phyloP scores from a whole-genome alignment of 2,329 filamentous ascomycete species.

The Dichotomopilus funicola region DNA sequence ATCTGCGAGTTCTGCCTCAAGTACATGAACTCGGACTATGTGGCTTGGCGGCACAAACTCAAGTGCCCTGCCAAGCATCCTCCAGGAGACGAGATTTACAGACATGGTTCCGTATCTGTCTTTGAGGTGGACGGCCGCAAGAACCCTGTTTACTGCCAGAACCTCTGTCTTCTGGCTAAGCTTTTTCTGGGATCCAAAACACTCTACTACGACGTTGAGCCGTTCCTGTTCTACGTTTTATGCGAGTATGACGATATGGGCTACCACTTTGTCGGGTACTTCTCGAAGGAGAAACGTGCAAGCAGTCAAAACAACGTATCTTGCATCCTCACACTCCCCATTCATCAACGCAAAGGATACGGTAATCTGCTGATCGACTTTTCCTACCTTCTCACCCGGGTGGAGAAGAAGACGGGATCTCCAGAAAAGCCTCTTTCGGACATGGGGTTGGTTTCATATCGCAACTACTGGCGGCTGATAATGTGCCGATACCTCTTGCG shows the following conservation, averaged over 20 bases:
- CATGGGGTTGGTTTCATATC: slow-evolving; percentile 94
- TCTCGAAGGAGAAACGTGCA: slow-evolving; percentile 94
- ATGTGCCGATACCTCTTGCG: slow-evolving; percentile 77
- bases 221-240: slow-evolving; percentile 95
- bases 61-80: slow-evolving; percentile 97
- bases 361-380: slow-evolving; percentile 97
- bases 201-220: slow-evolving; percentile 95
- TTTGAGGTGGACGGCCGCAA: slow-evolving; percentile 97
- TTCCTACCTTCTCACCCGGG: slow-evolving; percentile 89
- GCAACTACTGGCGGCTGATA: slow-evolving; percentile 92
- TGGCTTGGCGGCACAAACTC: slow-evolving; percentile 94
- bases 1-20: slow-evolving; percentile 99
- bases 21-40: slow-evolving; percentile 99
- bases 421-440: slow-evolving; percentile 96
- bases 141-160: slow-evolving; percentile 97
- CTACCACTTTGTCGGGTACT: slow-evolving; percentile 98
- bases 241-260: slow-evolving; percentile 87
- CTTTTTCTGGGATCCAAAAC: slow-evolving; percentile 98
- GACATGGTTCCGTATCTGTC: slow-evolving; percentile 82
- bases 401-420: slow-evolving; percentile 89
- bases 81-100: slow-evolving; percentile 95
- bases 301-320: slow-evolving; percentile 96
- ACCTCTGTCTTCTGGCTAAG: slow-evolving; percentile 91
- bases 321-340: slow-evolving; percentile 91
- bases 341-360: slow-evolving; percentile 95